These are phyloP conservation scores for Paraconiothyrium brasiliense DNA, from an alignment of 2,329 filamentous ascomycete species.

Conservation along the genomic window DNA sequence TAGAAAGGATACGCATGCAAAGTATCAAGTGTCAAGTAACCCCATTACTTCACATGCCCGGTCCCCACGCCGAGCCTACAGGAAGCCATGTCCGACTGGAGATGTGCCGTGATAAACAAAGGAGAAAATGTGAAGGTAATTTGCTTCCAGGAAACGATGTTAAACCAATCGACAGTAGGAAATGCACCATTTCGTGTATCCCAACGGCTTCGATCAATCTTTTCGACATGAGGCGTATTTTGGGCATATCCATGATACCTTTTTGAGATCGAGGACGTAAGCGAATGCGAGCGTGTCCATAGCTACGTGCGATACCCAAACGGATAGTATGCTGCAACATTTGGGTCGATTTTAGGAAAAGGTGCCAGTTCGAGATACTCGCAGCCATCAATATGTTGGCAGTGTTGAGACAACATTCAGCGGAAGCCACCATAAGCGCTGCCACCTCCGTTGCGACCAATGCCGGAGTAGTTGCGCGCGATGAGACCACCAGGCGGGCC, in stretches of 20 bases:
- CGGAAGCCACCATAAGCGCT: slow-evolving; percentile 41
- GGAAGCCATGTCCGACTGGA: slow-evolving; percentile 25
- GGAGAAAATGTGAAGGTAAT: slow-evolving; percentile 36
- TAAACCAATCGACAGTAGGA: slow-evolving; percentile 35
- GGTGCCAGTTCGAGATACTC: slow-evolving; percentile 1
- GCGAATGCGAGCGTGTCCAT: slow-evolving; percentile 34
- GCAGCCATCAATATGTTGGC: slow-evolving; percentile 1
- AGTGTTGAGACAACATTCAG: slow-evolving; percentile 20
- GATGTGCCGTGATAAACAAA: slow-evolving; percentile 45
- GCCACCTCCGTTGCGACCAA: slow-evolving; percentile 30
- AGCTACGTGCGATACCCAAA: slow-evolving; percentile 40
- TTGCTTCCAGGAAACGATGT: slow-evolving; percentile 38
- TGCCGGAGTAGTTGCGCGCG: slow-evolving; percentile 41
- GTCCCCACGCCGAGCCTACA: slow-evolving; percentile 25
- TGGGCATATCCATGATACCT: slow-evolving; percentile 44
- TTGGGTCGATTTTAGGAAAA: slow-evolving; percentile 16
- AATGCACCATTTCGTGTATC: slow-evolving; percentile 38
- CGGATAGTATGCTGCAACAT: slow-evolving; percentile 34
- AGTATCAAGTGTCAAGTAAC: slow-evolving; percentile 32
- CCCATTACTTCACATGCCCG: slow-evolving; percentile 19
- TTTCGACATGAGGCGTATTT: slow-evolving; percentile 44
- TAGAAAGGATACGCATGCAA: slow-evolving; percentile 36
- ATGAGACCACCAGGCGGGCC: slow-evolving; percentile 77
- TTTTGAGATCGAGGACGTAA: slow-evolving; percentile 39
- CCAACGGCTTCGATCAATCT: slow-evolving; percentile 42